Evolutionary conservation across 2,329 filamentous ascomycete species (phyloP), one percentile per base, ranked within the genome.

Genomic region (Pseudocercospora crystallina): DNA sequence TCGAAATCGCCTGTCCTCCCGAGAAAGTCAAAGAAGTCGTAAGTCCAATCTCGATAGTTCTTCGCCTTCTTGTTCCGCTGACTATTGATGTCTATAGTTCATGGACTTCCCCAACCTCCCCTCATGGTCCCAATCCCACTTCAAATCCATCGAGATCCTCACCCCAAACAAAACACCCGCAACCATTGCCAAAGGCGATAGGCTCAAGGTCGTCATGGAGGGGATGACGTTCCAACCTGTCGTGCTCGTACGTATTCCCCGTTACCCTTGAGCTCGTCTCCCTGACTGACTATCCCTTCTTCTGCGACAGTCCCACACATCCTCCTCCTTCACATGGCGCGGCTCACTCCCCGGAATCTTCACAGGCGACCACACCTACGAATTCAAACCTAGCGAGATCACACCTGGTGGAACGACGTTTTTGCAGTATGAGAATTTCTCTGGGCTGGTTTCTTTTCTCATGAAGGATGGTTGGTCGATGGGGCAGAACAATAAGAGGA

Each of bases 321-420:
- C 3, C 3, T 3, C 3, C 20, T 26, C 20, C 20, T 42, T 60
- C 20, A 45, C 31, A 20, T 60, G 58, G 58, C 41, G 44, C 15
- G 58, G 58, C 32, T 50, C 43, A 13, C 15, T 56, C 2, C 46
- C 48, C 12, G 42, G 43, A 5, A 32, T 60, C 31, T 45, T 60
- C 33, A 47, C 46, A 9, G 58, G 58, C 8, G 50, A 55, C 20
- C 58, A 60, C 14, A 44, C 43, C n/a, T 60, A 57, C 43, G 44
- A 43, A 9, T 60, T 60, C 30, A 12, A 43, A 14, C 33, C 38
- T 2, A 59, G 56, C 31, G 38, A 52, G 35, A 45, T 13, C 0
- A 50, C 38, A 1, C 47, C 54, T 2, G 58, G 56, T 2, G 41
- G 45, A 1, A 60, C 58, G 30, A 58, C 56, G 20, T 53, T 60